Base-by-base conservation (phyloP, 2,329 filamentous ascomycete genomes). In the Ophiocordyceps camponoti-saundersi region DNA sequence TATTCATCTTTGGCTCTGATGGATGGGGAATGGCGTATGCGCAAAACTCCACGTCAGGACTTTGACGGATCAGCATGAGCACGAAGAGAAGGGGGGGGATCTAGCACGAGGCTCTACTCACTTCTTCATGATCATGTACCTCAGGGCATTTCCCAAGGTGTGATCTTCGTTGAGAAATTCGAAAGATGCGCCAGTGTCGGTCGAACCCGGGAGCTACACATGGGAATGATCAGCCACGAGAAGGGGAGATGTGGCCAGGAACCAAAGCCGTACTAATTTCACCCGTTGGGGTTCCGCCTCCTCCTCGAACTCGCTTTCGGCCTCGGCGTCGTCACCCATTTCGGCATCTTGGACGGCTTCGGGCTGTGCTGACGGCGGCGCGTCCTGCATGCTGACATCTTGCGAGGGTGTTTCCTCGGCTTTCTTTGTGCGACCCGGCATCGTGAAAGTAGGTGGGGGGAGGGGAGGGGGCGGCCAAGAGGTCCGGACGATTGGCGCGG, bases 111-210 rank as follows among this genome's bases (percentile, higher is more conserved):
- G n/a, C 12, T 44, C 60, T 78, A 53, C 44, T 41, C 70, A 95
- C 90, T 98, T 98, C 68, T 96, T 96, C 85, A 95, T 95, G 58
- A 98, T 93, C 52, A 95, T 83, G 61, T 89, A 96, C 58, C 92
- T 77, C 56, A 98, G 68, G 11, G 89, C 87, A 65, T 98, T 98
- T 26, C 92, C 92, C 46, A 98, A 71, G 0, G 92, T 98, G 65
- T 98, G 92, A 42, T 93, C 88, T 68, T 98, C 92, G 43, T 86
- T 81, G 50, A 85, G 79, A 57, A 98, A 94, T 61, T 96, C 86
- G 61, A 96, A 98, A 16, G 88, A 95, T 29, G 92, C 92, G 5
- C 89, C 89, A 10, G 83, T 90, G 45, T 90, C 84, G 65, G 75
- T 83, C 47, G 85, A 85, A 44, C 89, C 89, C 34, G 87, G 83